These are phyloP conservation scores for Russula vinacea DNA, from an alignment of 768 basidiomycete genomes.

Conservation along the genomic window DNA sequence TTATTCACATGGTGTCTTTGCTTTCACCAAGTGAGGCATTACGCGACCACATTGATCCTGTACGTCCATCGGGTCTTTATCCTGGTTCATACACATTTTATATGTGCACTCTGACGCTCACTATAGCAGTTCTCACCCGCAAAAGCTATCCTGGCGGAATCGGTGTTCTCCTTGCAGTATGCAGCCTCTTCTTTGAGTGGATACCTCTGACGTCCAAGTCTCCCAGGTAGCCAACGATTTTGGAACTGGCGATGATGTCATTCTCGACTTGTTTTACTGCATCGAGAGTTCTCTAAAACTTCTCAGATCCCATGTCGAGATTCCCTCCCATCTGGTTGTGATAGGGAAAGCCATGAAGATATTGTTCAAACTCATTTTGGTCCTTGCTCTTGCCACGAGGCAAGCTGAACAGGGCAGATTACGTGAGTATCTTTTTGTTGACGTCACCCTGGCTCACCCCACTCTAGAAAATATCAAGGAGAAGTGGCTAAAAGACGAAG, in stretches of 20 bases:
- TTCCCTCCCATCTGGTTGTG: conserved; percentile 6
- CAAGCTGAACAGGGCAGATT: neutral
- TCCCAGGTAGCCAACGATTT: neutral
- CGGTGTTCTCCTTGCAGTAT: conserved; percentile 13
- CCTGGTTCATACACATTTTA: neutral
- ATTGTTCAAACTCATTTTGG: conserved; percentile 5
- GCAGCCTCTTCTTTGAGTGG: neutral
- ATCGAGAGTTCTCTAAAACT: conserved; percentile 3
- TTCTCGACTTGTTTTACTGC: conserved; percentile 6
- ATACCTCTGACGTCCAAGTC: neutral
- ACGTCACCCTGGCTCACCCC: neutral
- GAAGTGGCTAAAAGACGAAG: neutral
- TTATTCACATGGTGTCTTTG: neutral
- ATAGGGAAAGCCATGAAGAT: conserved; percentile 15
- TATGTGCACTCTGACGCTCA: neutral
- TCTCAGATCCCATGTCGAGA: neutral
- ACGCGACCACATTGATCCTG: conserved; percentile 3
- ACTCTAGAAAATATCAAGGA: conserved; percentile 3
- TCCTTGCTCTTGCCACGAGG: conserved; percentile 11
- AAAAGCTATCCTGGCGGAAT: neutral
- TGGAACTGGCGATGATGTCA: conserved; percentile 1
- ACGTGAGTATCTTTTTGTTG: conserved; percentile 11
- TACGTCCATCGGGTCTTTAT: neutral
- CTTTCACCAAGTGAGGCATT: conserved; percentile 7
- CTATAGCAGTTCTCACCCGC: conserved; percentile 9